Evolutionary conservation across 768 basidiomycete genomes (phyloP).

Genomic region (Hemileccinum impolitum): DNA sequence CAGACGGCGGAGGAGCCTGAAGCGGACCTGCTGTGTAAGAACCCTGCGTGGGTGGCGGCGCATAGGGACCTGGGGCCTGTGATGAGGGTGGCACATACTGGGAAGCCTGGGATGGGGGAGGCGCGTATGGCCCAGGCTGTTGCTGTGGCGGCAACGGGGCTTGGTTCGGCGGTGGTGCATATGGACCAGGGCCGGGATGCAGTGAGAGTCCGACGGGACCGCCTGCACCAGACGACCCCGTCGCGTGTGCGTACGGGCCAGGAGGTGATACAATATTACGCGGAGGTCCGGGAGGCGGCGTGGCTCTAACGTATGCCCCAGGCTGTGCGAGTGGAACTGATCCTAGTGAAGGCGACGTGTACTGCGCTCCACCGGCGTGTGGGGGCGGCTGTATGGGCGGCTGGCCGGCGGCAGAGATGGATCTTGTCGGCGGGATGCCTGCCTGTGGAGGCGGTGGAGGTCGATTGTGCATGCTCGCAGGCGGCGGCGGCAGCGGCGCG

Average conservation of each 20-base stretch:
- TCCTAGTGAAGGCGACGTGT: slow-evolving; percentile 27
- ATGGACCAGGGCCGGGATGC: slow-evolving; percentile 27
- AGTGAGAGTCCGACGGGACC: slow-evolving; percentile 26
- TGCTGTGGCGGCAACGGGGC: slow-evolving; percentile 13
- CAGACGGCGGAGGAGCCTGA: slow-evolving; percentile 15
- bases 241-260: slow-evolving; percentile 36
- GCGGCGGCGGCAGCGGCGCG: slow-evolving; percentile 56
- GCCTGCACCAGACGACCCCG: slow-evolving; percentile 39
- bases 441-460: slow-evolving; percentile 43
- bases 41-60: slow-evolving; percentile 14
- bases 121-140: slow-evolving; percentile 25
- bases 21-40: slow-evolving; percentile 20
- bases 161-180: slow-evolving; percentile 21
- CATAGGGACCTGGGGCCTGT: slow-evolving; percentile 17
- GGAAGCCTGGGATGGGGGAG: slow-evolving; percentile 21
- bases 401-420: slow-evolving; percentile 26
- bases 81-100: slow-evolving; percentile 31
- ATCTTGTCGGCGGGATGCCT: slow-evolving; percentile 34
- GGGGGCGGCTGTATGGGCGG: slow-evolving; percentile 41
- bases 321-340: slow-evolving; percentile 29
- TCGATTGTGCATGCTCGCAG: slow-evolving; percentile 36
- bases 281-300: slow-evolving; percentile 41
- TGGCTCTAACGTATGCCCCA: slow-evolving; percentile 37
- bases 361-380: slow-evolving; percentile 31
- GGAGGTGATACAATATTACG: slow-evolving; percentile 27